Percentiles rank a stretch among this genome's conserved stretches.
phyloP scores from a whole-genome alignment of 2,329 filamentous ascomycete species.

The Nothophaeocryptopus gaeumannii region DNA sequence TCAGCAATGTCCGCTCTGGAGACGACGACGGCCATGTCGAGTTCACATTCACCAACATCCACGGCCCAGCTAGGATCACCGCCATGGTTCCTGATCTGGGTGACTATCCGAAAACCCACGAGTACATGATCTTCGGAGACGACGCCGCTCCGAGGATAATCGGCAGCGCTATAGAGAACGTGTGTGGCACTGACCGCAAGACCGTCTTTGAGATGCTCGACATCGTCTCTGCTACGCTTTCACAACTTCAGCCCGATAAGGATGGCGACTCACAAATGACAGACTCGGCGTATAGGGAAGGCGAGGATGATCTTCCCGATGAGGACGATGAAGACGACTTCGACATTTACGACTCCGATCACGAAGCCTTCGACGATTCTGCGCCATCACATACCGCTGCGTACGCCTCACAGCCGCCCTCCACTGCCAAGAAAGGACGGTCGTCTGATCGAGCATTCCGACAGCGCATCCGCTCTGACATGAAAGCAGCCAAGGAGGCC shows the following conservation, averaged over 20 bases:
- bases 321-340: constrained; percentile 33
- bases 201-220: constrained; percentile 50
- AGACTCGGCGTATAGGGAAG: constrained; percentile 32
- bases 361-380: constrained; percentile 27
- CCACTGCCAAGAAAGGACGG: background rate
- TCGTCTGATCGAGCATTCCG: constrained; percentile 14
- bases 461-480: constrained; percentile 47
- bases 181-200: constrained; percentile 47
- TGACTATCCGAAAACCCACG: constrained; percentile 58
- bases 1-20: constrained; percentile 58
- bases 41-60: constrained; percentile 51
- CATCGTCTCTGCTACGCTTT: constrained; percentile 43
- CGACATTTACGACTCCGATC: constrained; percentile 33
- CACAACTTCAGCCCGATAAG: constrained; percentile 32
- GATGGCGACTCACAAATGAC: constrained; percentile 45
- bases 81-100: constrained; percentile 51
- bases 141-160: constrained; percentile 46
- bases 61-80: constrained; percentile 37
- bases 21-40: constrained; percentile 71
- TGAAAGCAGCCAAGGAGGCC: constrained; percentile 58
- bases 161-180: constrained; percentile 42
- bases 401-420: constrained; percentile 6
- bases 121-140: constrained; percentile 56
- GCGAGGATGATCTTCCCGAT: constrained; percentile 1
- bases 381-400: constrained; percentile 13